A percentile compares a stretch with the other conserved stretches of the same genome.
Evolutionary conservation across 768 basidiomycete genomes (phyloP).

Genomic region (Lactarius sanguifluus): DNA sequence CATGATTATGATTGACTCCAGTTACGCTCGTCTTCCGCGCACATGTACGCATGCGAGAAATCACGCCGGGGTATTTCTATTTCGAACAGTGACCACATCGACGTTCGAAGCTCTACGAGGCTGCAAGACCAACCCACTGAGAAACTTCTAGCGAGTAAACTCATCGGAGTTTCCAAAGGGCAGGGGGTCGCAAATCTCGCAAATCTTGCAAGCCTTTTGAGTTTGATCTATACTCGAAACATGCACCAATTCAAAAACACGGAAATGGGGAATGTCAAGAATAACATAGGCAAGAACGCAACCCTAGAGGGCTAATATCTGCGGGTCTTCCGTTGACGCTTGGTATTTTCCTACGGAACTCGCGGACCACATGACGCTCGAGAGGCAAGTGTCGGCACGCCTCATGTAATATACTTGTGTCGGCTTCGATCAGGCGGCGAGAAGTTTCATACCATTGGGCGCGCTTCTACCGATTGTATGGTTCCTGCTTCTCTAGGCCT

Average conservation of each 20-base stretch:
- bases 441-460: slow-evolving; percentile 2
- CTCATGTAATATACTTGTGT: background rate
- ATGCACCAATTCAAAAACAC: no score
- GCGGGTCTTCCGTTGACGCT: background rate
- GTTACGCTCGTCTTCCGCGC: background rate
- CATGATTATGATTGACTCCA: background rate
- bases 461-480: background rate
- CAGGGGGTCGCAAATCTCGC: background rate
- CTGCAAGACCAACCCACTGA: background rate
- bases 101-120: background rate
- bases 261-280: background rate
- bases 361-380: background rate
- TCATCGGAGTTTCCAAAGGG: background rate
- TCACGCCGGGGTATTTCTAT: background rate
- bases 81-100: background rate
- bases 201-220: background rate
- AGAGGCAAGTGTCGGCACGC: background rate
- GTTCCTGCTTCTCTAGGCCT: background rate
- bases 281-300: background rate
- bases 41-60: background rate
- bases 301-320: background rate
- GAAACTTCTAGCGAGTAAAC: background rate
- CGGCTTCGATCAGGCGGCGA: background rate
- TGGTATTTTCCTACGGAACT: background rate
- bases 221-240: background rate